Base-by-base conservation (phyloP, 176 grass and related monocot species). In the Rhynchospora breviuscula region DNA sequence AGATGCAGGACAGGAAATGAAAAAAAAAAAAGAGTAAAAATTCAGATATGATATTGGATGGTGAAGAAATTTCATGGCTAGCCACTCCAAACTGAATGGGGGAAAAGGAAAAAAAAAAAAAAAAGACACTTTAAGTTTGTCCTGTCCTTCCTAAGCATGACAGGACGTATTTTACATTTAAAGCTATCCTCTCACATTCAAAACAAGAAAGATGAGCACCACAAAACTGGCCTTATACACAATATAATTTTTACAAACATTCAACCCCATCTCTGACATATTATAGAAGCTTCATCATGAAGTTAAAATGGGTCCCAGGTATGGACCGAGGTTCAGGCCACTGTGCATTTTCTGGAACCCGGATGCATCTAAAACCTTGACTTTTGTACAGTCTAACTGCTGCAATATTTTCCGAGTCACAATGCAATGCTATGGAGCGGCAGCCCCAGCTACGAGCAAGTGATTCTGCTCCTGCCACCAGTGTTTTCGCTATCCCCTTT, bases 351-450 rank as follows among this genome's bases (percentile, higher is more conserved):
- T 95, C 84, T 65, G 95, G 86, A 57, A 93, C 79, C 13, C 18
- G 65, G 89, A 98, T 86, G 86, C 84, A 87, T 83, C 89, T 95
- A 75, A 91, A 98, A 56, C 92, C 89, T 75, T 87, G 89, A 45
- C 88, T 87, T 86, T 86, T 88, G 86, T 95, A 98, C 12, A 95
- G 72, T 71, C 52, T 76, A 80, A 88, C 54, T 2, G 90, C 96
- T 5, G 89, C 96, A 21, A 91, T 25, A 73, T 98, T 98, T 80
- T 88, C 90, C 11, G 83, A 68, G 82, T 98, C 95, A 46, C 92
- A 90, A 85, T 98, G 95, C 84, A 91, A 79, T 75, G 96, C 96
- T 59, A 95, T 81, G 4, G 95, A 90, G 31, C 89, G 87, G 77
- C 92, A 94, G 49, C 90, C 96, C 93, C 96, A 95, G 17, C 80